Evolutionary conservation across 1,284 basidiomycete species (phyloP).

Genomic region (Rhodofomes roseus): DNA sequence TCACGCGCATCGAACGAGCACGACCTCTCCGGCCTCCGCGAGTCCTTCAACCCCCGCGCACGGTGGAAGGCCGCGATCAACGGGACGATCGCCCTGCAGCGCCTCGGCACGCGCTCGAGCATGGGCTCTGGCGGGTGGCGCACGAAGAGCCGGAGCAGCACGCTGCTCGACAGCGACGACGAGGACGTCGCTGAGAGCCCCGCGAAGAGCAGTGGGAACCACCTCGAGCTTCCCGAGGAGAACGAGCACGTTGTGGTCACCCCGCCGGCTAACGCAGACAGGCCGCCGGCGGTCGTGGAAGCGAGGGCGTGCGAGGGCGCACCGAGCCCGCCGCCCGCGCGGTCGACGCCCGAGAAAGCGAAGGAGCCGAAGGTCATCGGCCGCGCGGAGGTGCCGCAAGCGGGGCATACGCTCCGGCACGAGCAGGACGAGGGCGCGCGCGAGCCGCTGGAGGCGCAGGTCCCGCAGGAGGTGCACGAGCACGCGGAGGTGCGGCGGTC

Average conservation of each 20-base stretch:
- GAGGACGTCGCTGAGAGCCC: conserved; percentile 18
- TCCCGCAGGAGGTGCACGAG: conserved; percentile 15
- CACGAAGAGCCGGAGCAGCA: conserved; percentile 19
- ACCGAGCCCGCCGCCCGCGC: conserved; percentile 4
- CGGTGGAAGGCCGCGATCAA: conserved; percentile 69
- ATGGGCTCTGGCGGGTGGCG: conserved; percentile 4
- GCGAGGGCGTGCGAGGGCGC: background rate
- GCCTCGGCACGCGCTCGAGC: conserved; percentile 23
- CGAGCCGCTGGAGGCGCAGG: conserved; percentile 21
- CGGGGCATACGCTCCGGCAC: conserved; percentile 19
- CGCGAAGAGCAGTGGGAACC: background rate
- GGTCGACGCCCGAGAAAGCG: background rate
- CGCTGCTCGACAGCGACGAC: conserved; percentile 28
- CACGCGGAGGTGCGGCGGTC: conserved; percentile 4
- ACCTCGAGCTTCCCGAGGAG: conserved; percentile 19
- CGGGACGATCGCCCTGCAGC: conserved; percentile 52
- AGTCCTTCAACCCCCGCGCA: conserved; percentile 71
- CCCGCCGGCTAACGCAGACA: conserved; percentile 20
- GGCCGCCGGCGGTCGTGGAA: conserved; percentile 6
- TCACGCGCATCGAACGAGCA: conserved; percentile 59
- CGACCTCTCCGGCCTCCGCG: conserved; percentile 73
- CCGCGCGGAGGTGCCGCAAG: conserved; percentile 9
- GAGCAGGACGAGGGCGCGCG: conserved; percentile 17
- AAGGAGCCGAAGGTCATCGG: background rate
- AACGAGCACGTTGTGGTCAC: conserved; percentile 27